Evolutionary conservation across 768 basidiomycete genomes (phyloP).

Genomic region (Tulasnella calospora): DNA sequence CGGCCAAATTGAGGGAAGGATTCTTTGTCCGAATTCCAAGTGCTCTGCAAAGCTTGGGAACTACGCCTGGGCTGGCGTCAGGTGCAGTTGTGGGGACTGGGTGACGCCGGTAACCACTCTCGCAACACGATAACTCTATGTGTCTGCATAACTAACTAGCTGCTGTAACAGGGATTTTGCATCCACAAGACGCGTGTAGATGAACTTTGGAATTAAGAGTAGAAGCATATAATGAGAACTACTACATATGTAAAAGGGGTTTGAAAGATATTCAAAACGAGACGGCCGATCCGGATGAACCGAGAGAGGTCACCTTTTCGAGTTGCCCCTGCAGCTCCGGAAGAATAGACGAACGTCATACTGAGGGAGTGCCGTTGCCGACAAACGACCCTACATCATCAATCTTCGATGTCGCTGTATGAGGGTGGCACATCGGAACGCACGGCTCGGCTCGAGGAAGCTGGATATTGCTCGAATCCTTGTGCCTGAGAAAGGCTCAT

Average conservation of each 20-base stretch:
- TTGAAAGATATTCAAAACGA: not conserved
- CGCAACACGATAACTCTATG: not conserved
- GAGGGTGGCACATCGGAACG: not conserved
- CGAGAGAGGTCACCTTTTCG: not conserved
- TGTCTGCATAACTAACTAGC: not conserved
- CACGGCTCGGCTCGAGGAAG: not conserved
- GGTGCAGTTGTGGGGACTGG: constrained; percentile 89
- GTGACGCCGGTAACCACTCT: constrained; percentile 67
- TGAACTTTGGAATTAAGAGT: constrained; percentile 37
- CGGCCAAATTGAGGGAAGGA: constrained; percentile 83
- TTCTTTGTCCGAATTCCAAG: constrained; percentile 85
- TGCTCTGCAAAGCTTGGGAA: constrained; percentile 90
- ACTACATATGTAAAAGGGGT: not conserved
- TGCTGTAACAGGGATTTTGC: constrained; percentile 46
- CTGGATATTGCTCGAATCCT: not conserved
- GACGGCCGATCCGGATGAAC: not conserved
- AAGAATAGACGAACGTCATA: not conserved
- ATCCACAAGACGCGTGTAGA: constrained; percentile 53
- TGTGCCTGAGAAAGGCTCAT: not conserved
- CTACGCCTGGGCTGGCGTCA: constrained; percentile 93
- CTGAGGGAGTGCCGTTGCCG: not conserved
- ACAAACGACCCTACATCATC: not conserved
- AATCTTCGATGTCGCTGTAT: not conserved
- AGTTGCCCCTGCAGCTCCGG: not conserved
- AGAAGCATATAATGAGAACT: not conserved